A percentile compares a stretch with the other conserved stretches of the same genome.
phyloP scores from a whole-genome alignment of 306 rosid genomes.

The Leucaena leucocephala region DNA sequence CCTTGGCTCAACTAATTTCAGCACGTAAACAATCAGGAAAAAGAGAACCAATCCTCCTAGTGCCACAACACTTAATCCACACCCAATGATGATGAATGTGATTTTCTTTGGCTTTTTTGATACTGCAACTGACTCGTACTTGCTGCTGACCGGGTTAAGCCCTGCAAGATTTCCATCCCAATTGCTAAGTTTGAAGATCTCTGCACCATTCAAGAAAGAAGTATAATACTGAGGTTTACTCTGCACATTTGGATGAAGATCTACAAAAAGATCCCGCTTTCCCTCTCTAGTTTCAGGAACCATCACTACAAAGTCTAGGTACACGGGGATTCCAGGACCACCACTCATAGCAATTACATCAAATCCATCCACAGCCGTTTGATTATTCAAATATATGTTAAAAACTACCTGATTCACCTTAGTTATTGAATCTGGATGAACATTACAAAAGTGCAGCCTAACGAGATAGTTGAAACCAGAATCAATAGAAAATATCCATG shows the following conservation, averaged over 20 bases:
- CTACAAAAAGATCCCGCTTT: conserved; percentile 46
- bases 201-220: conserved; percentile 47
- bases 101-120: conserved; percentile 4
- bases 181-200: conserved; percentile 40
- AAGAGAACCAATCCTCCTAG: conserved; percentile 26
- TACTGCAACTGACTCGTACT: not conserved
- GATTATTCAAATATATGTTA: conserved; percentile 39
- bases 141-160: conserved; percentile 5
- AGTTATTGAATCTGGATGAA: not conserved
- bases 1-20: conserved; percentile 17
- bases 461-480: conserved; percentile 51
- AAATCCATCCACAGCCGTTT: conserved; percentile 13
- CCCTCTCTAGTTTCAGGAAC: conserved; percentile 24
- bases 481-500: conserved; percentile 46
- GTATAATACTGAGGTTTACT: not conserved
- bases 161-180: conserved; percentile 34
- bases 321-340: conserved; percentile 32
- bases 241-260: conserved; percentile 26
- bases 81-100: conserved; percentile 11
- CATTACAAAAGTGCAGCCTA: conserved; percentile 62
- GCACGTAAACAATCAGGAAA: conserved; percentile 7
- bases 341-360: conserved; percentile 19
- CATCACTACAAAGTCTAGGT: conserved; percentile 39
- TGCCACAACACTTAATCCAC: conserved; percentile 8
- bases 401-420: conserved; percentile 22